Percentiles rank a stretch among this genome's conserved stretches.
Conservation (phyloP, 139 green algal species). For the Astrephomene gubernaculifera region DNA sequence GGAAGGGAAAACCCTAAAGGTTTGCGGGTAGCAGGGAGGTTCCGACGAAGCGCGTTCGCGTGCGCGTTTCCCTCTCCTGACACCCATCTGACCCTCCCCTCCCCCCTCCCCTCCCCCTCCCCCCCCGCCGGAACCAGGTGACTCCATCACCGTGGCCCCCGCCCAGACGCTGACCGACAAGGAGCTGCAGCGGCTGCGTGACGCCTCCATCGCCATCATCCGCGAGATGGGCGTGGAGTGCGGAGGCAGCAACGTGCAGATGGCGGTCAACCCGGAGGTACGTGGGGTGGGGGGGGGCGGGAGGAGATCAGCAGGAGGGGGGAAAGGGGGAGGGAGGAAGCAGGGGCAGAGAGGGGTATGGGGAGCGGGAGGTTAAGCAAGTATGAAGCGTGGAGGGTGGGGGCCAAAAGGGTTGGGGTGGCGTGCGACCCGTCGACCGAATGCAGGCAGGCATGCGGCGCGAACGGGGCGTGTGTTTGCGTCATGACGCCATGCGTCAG, state of each 20-base stretch:
- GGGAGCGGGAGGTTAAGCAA: no score
- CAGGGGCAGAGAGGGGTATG: background rate
- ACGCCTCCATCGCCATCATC: slow-evolving; percentile 76
- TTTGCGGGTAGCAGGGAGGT: no score
- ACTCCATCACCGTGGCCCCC: slow-evolving; percentile 85
- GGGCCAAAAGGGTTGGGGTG: no score
- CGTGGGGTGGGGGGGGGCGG: slow-evolving; percentile 31
- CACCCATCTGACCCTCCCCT: background rate
- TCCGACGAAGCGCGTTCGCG: no score
- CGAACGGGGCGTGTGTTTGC: no score
- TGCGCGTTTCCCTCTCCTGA: no score
- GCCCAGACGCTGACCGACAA: slow-evolving; percentile 93
- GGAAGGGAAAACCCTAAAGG: no score
- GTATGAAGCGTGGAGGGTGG: no score
- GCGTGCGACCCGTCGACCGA: no score
- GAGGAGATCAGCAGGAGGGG: background rate
- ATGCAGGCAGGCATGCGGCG: no score
- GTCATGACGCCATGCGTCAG: no score
- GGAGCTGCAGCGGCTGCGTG: slow-evolving; percentile 97
- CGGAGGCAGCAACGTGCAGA: slow-evolving; percentile 98
- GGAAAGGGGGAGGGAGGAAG: background rate
- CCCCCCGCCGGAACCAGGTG: slow-evolving; percentile 51
- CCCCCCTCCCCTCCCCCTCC: background rate
- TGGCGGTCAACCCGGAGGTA: slow-evolving; percentile 92
- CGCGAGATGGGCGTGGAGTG: slow-evolving; percentile 99